These are phyloP conservation scores for Paspalum vaginatum DNA, from an alignment of 176 grass and related monocot species.

Conservation along the genomic window DNA sequence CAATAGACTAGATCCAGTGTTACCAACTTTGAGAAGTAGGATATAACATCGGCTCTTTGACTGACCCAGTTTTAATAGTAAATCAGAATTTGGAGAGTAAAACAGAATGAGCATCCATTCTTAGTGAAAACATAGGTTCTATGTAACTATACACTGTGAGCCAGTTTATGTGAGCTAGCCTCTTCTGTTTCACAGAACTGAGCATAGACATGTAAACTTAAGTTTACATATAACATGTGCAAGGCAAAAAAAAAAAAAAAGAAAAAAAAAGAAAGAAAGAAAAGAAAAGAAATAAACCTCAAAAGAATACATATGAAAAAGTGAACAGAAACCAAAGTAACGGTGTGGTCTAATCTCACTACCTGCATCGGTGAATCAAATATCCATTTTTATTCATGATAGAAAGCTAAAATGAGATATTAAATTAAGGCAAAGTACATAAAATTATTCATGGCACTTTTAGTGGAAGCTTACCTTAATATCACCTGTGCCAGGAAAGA, in stretches of 20 bases:
- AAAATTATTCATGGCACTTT: not conserved
- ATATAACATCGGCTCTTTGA: not conserved
- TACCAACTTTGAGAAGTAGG: not conserved
- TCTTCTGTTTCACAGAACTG: slow-evolving; percentile 9
- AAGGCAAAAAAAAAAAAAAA: not conserved
- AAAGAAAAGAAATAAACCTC: too few species aligned
- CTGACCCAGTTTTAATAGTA: not conserved
- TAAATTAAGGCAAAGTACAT: slow-evolving; percentile 10
- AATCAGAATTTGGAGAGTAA: not conserved
- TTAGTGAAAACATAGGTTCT: not conserved
- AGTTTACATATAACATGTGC: not conserved
- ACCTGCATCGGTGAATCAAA: too few species aligned
- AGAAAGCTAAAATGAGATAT: not conserved
- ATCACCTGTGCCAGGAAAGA: slow-evolving; percentile 96
- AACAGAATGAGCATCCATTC: not conserved
- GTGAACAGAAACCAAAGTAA: slow-evolving; percentile 18
- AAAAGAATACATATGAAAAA: slow-evolving; percentile 2
- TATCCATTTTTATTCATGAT: not conserved
- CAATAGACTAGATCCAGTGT: not conserved
- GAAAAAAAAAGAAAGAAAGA: not conserved
- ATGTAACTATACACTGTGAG: not conserved
- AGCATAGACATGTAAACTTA: not conserved
- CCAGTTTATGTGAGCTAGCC: not conserved
- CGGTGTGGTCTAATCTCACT: not conserved
- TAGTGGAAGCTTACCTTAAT: slow-evolving; percentile 69